phyloP scores from a whole-genome alignment of 1,284 basidiomycete genomes.

The Earliella scabrosa region DNA sequence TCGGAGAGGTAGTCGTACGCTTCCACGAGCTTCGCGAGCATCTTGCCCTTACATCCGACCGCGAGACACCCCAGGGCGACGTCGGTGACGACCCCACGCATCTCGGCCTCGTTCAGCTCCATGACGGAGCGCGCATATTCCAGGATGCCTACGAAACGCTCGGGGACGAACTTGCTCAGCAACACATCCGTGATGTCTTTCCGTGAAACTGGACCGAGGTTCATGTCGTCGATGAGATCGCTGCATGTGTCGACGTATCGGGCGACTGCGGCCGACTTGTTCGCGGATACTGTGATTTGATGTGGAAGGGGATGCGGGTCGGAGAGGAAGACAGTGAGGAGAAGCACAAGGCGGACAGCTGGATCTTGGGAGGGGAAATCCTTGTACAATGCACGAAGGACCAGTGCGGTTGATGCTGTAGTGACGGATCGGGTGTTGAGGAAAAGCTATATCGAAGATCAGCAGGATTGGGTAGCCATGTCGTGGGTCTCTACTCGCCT shows the following conservation, averaged over 20 bases:
- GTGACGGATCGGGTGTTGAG: constrained; percentile 68
- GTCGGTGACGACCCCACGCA: constrained; percentile 52
- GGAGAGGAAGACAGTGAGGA: constrained; percentile 64
- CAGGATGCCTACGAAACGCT: constrained; percentile 54
- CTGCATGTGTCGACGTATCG: constrained; percentile 38
- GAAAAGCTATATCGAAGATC: constrained; percentile 55
- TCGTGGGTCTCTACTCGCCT: constrained; percentile 43
- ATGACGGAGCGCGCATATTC: constrained; percentile 56
- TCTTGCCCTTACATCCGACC: constrained; percentile 72
- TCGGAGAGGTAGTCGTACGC: constrained; percentile 45
- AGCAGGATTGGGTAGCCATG: background rate
- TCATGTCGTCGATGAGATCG: constrained; percentile 51
- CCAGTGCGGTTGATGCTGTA: constrained; percentile 47
- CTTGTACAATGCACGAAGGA: constrained; percentile 59
- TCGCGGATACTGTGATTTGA: constrained; percentile 25
- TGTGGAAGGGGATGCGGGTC: constrained; percentile 41
- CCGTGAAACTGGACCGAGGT: constrained; percentile 56
- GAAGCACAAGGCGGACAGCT: constrained; percentile 66
- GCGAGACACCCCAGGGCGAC: constrained; percentile 60
- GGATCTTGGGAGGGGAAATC: constrained; percentile 67
- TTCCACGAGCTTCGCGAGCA: constrained; percentile 59
- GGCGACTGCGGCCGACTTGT: constrained; percentile 13
- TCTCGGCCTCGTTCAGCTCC: constrained; percentile 45
- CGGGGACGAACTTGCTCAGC: constrained; percentile 66
- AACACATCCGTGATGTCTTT: constrained; percentile 65